These are phyloP conservation scores for Neofusicoccum umdonicola DNA, from an alignment of 2,329 filamentous ascomycete genomes.

Conservation along the genomic window DNA sequence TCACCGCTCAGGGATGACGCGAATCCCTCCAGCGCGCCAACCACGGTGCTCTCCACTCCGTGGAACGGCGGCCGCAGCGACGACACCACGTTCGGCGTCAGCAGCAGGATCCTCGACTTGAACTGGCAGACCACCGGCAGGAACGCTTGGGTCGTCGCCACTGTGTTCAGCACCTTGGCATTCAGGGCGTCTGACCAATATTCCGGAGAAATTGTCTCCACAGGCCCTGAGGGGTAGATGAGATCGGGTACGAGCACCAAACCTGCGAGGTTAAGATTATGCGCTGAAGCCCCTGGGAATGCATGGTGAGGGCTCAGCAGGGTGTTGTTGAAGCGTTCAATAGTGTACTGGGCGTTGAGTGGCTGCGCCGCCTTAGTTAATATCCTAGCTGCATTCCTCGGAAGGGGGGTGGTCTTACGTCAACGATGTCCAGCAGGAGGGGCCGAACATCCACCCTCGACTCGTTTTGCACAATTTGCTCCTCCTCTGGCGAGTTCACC, in stretches of 20 bases:
- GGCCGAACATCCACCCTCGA: conserved; percentile 79
- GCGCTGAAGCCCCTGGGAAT: conserved; percentile 71
- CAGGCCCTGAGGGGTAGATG: conserved; percentile 74
- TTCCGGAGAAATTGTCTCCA: conserved; percentile 80
- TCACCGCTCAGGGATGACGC: conserved; percentile 77
- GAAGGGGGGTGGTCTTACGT: conserved; percentile 53
- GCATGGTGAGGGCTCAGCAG: conserved; percentile 74
- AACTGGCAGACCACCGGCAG: conserved; percentile 56
- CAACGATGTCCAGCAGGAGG: conserved; percentile 76
- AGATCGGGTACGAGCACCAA: conserved; percentile 80
- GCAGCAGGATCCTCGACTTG: conserved; percentile 67
- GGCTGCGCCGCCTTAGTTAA: conserved; percentile 50
- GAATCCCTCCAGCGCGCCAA: conserved; percentile 82
- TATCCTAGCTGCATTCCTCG: conserved; percentile 17
- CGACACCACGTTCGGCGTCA: conserved; percentile 78
- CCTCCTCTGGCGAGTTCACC: conserved; percentile 80
- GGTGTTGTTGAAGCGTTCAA: conserved; percentile 68
- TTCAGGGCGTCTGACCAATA: conserved; percentile 89
- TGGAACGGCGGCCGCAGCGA: conserved; percentile 77
- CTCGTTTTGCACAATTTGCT: conserved; percentile 72
- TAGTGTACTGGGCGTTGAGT: conserved; percentile 64
- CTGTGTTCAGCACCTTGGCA: conserved; percentile 84
- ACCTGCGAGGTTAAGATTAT: conserved; percentile 73
- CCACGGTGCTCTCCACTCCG: conserved; percentile 81
- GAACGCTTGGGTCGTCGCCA: conserved; percentile 85